Base-by-base conservation (phyloP, 2,329 filamentous ascomycete genomes). In the Peltaster fructicola region DNA sequence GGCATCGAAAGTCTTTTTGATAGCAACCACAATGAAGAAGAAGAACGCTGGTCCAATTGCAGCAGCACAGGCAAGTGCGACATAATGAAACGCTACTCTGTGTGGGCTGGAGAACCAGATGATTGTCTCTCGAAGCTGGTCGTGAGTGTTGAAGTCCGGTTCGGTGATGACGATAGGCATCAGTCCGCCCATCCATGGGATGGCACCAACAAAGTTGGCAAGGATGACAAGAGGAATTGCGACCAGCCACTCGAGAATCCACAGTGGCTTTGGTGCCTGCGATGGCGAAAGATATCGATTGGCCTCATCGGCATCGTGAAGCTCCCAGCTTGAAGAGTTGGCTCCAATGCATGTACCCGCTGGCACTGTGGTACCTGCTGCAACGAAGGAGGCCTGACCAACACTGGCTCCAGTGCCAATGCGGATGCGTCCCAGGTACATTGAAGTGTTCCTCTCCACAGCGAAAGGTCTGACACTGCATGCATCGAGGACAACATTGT, bases 281-380 rank as follows among this genome's bases (percentile, higher is more conserved):
- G 41, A 45, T 1, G 50, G 32, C 3, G 51, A 46, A 1, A 61
- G 43, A 20, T 61, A 52, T 8, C 59, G 56, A 41, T 63, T 61
- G 5, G 47, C 41, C 34, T 65, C 59, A 24, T 44, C 38, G 7
- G 51, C 47, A 31, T 62, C 59, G 12, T 52, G 39, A 13, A 57
- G 43, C 36, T 68, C 65, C 60, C 63, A 66, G 37, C 61, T 66
- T 0, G 63, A 67, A 1, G 63, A 65, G 41, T 66, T 68, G 6
- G 60, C 53, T 1, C 65, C 64, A 14, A 69, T 58, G 42, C 59
- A 67, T 3, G 56, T 56, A 29, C 57, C 48, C 4, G 56, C 51
- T 0, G 62, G 60, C 2, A 68, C 34, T 5, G 33, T 42, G 0
- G 61, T 53, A 1, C 64, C 64, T 2, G 65, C 53, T 0, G 63